Evolutionary conservation across 768 basidiomycete species (phyloP).

Genomic region (Lactarius psammicola): DNA sequence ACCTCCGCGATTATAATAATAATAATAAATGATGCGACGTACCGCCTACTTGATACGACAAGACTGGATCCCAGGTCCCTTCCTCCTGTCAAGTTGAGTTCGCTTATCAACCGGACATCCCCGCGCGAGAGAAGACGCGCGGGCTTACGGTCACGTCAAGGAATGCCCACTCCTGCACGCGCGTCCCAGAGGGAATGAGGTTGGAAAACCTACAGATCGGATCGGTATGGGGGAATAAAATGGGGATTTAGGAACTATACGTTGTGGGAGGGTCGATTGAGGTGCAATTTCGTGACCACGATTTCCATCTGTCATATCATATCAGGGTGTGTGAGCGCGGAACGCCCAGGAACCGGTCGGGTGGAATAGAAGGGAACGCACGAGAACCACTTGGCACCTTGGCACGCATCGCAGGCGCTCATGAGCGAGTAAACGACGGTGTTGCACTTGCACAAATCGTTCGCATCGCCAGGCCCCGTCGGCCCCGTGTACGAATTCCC

Average conservation of each 20-base stretch:
- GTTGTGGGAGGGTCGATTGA: conserved; percentile 1
- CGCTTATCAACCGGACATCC: not conserved
- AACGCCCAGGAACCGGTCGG: too few relatives aligned
- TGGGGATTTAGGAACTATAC: not conserved
- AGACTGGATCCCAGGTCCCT: conserved; percentile 10
- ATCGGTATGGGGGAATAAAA: not conserved
- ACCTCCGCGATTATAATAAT: not conserved
- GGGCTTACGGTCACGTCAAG: conserved; percentile 14
- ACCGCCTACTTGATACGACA: conserved; percentile 15
- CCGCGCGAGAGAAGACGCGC: not conserved
- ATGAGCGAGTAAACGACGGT: conserved; percentile 38
- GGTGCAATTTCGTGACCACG: conserved; percentile 5
- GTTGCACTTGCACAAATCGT: conserved; percentile 36
- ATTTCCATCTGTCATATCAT: conserved; percentile 6
- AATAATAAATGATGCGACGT: not conserved
- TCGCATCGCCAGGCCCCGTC: conserved; percentile 28
- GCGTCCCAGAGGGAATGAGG: conserved; percentile 2
- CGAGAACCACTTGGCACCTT: conserved; percentile 25
- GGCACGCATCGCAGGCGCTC: conserved; percentile 39
- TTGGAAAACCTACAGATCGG: conserved; percentile 9
- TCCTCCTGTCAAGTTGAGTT: not conserved
- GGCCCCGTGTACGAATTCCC: conserved; percentile 17
- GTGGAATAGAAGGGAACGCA: conserved; percentile 16
- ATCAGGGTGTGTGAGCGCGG: not conserved
- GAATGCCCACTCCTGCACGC: conserved; percentile 19